Conservation (phyloP, 2,329 filamentous ascomycete genomes). For the Teratosphaeria destructans region DNA sequence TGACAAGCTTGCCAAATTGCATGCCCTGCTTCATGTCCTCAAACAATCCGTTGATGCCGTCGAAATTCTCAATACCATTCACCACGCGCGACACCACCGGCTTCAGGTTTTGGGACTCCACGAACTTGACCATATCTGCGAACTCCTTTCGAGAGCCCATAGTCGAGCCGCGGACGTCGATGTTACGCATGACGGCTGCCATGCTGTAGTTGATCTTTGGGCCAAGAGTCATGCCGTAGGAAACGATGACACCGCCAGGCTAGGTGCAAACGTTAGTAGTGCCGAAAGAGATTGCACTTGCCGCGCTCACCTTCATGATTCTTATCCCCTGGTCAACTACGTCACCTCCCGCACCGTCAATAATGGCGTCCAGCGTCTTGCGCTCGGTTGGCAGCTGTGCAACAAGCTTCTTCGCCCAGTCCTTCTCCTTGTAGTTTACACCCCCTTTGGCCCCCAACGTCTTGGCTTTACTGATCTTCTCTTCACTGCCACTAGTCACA, state of each 20-base stretch:
- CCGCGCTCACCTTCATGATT: conserved; percentile 51
- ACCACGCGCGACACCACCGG: conserved; percentile 64
- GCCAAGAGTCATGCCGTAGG: conserved; percentile 82
- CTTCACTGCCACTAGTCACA: conserved; percentile 64
- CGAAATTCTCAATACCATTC: conserved; percentile 61
- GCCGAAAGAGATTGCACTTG: not conserved
- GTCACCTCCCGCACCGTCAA: conserved; percentile 86
- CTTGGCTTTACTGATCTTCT: conserved; percentile 64
- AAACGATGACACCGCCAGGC: conserved; percentile 69
- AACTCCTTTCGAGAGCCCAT: conserved; percentile 92
- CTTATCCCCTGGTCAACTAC: conserved; percentile 58
- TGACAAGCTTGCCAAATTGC: conserved; percentile 89
- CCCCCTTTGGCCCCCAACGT: conserved; percentile 68
- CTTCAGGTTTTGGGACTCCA: conserved; percentile 58
- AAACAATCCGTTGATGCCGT: conserved; percentile 73
- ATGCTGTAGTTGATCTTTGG: conserved; percentile 84
- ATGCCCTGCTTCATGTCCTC: conserved; percentile 75
- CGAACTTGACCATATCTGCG: conserved; percentile 78
- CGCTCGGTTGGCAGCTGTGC: conserved; percentile 52
- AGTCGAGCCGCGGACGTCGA: conserved; percentile 75
- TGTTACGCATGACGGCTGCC: conserved; percentile 72
- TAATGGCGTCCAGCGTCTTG: conserved; percentile 66
- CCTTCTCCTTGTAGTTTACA: conserved; percentile 67
- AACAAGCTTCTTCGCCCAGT: conserved; percentile 69
- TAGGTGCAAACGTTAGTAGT: conserved; percentile 15